Conservation (phyloP, 495 filamentous ascomycete genomes). For the Aspergillus sclerotioniger region DNA sequence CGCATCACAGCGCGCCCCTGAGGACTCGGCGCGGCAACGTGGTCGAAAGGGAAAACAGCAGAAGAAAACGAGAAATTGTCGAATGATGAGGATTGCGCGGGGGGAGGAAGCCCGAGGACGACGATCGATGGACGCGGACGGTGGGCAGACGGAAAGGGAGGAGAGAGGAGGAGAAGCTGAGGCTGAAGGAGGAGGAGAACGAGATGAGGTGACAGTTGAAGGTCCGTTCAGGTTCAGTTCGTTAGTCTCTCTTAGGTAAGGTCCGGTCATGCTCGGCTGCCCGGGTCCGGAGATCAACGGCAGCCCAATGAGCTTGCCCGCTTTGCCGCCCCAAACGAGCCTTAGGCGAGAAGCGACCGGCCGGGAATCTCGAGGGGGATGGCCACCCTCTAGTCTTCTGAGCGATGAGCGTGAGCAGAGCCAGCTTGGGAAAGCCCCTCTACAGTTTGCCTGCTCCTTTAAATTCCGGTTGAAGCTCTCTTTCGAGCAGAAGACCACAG, state of each 20-base stretch:
- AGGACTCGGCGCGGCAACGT: slow-evolving; percentile 19
- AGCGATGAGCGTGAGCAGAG: too few species aligned
- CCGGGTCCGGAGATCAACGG: slow-evolving; percentile 20
- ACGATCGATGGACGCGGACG: neutral
- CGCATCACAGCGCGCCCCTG: slow-evolving; percentile 26
- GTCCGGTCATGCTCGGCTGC: slow-evolving; percentile 18
- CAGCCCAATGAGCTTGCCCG: slow-evolving; percentile 30
- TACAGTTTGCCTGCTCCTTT: too few species aligned
- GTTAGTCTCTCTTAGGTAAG: slow-evolving; percentile 18
- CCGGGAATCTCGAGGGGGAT: neutral
- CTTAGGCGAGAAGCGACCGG: slow-evolving; percentile 33
- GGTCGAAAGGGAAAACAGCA: neutral
- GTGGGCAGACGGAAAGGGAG: neutral
- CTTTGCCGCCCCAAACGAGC: slow-evolving; percentile 42
- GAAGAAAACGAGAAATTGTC: neutral
- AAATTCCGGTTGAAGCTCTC: neutral
- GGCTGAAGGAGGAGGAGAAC: slow-evolving; percentile 4
- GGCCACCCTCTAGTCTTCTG: neutral
- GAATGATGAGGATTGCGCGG: neutral
- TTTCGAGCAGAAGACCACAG: neutral
- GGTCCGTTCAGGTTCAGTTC: slow-evolving; percentile 10
- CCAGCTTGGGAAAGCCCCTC: neutral
- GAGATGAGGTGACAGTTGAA: slow-evolving; percentile 23
- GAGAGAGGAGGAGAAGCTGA: neutral
- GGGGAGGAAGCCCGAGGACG: neutral